These are phyloP conservation scores for Starmera quercuum DNA, from an alignment of 805 yeast species.

Conservation along the genomic window DNA sequence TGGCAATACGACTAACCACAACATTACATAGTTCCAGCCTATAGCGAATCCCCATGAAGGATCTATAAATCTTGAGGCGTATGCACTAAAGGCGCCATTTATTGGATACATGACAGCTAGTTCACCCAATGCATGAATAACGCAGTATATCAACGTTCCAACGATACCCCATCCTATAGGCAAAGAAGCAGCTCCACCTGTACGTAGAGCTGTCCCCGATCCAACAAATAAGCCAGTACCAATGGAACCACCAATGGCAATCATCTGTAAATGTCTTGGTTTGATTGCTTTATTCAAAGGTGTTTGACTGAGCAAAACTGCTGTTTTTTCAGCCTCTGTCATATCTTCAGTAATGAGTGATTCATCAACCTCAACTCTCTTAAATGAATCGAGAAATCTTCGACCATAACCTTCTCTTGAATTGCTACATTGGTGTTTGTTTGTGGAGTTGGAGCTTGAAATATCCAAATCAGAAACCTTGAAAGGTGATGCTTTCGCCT, in stretches of 20 bases:
- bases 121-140: conserved; percentile 56
- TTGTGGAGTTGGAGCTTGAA: too few relatives aligned
- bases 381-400: conserved; percentile 1
- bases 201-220: conserved; percentile 43
- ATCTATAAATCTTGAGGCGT: conserved; percentile 51
- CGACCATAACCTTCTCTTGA: too few relatives aligned
- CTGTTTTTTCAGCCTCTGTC: conserved; percentile 30
- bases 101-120: conserved; percentile 54
- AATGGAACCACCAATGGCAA: conserved; percentile 13
- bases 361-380: conserved; percentile 1
- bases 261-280: conserved; percentile 49
- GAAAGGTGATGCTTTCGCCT: too few relatives aligned
- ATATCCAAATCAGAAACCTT: too few relatives aligned
- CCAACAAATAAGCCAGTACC: conserved; percentile 58
- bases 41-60: conserved; percentile 56
- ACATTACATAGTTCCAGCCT: conserved; percentile 50
- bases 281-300: conserved; percentile 46
- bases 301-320: conserved; percentile 35
- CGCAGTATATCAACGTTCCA: conserved; percentile 50
- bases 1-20: conserved; percentile 45
- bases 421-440: too few relatives aligned
- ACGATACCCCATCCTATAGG: conserved; percentile 48
- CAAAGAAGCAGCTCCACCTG: conserved; percentile 52
- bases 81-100: conserved; percentile 59
- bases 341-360: conserved; percentile 24